Evolutionary conservation across 116 monocot species (phyloP).

Genomic region (Dioscorea cayenensis): DNA sequence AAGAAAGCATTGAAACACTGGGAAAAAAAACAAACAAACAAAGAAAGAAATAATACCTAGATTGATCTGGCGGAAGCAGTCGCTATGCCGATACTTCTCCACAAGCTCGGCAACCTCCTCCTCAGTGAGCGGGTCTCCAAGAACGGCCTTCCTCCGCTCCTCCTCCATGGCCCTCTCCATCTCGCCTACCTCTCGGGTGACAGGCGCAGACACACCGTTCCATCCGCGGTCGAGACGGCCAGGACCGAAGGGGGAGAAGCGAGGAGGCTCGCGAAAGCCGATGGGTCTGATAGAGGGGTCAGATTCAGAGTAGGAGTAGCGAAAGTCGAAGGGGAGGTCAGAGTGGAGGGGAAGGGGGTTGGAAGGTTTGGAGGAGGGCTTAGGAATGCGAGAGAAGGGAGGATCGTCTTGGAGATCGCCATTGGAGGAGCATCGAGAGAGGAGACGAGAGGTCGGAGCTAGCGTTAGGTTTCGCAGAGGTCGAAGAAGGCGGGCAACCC

Average conservation of each 20-base stretch:
- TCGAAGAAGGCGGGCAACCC: no score
- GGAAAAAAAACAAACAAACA: not conserved
- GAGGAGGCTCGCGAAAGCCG: conserved; percentile 75
- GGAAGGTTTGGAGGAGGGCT: not conserved
- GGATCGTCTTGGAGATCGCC: conserved; percentile 34
- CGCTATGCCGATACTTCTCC: conserved; percentile 61
- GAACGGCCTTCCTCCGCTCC: conserved; percentile 27
- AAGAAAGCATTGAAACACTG: no score
- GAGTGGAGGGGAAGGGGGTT: conserved; percentile 32
- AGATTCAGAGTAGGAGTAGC: conserved; percentile 72
- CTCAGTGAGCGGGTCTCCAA: conserved; percentile 58
- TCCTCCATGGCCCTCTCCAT: not conserved
- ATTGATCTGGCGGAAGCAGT: conserved; percentile 84
- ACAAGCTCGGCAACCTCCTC: conserved; percentile 69
- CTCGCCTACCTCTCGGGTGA: conserved; percentile 6
- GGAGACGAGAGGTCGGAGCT: conserved; percentile 10
- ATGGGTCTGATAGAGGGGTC: conserved; percentile 42
- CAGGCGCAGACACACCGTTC: conserved; percentile 62
- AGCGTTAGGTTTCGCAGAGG: not conserved
- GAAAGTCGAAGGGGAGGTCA: conserved; percentile 76
- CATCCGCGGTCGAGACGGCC: conserved; percentile 75
- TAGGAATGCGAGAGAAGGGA: conserved; percentile 31
- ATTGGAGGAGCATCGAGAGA: not conserved
- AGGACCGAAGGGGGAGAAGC: conserved; percentile 89
- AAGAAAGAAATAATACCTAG: conserved; percentile 32